Percentiles rank a stretch among this genome's conserved stretches.
Evolutionary conservation across 1,284 basidiomycete genomes (phyloP).

Genomic region (Rhodotorula glutinis): DNA sequence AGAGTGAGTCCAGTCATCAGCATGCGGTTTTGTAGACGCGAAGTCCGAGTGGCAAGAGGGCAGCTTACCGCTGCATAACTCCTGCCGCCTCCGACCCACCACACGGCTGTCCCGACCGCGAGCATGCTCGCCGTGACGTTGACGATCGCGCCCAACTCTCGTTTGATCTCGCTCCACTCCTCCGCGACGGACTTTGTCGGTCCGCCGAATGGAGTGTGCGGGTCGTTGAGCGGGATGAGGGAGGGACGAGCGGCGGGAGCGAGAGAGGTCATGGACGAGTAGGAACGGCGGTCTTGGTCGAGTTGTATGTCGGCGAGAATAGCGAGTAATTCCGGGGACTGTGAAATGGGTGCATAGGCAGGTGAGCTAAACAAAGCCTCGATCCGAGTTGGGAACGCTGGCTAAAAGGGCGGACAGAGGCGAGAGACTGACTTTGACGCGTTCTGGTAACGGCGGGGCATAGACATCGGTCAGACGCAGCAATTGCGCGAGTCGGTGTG

Average conservation of each 20-base stretch:
- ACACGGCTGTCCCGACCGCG: slow-evolving; percentile 40
- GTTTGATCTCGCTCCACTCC: slow-evolving; percentile 41
- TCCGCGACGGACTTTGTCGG: slow-evolving; percentile 22
- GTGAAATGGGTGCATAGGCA: background rate
- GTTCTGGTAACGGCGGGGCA: slow-evolving; percentile 24
- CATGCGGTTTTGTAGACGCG: background rate
- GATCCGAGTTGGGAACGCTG: background rate
- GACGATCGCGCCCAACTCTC: slow-evolving; percentile 41
- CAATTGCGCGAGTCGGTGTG: slow-evolving; percentile 19
- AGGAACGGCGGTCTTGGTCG: slow-evolving; percentile 33
- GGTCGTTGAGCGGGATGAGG: slow-evolving; percentile 21
- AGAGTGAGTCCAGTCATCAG: background rate
- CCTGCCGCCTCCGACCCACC: slow-evolving; percentile 42
- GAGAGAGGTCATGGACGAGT: slow-evolving; percentile 36
- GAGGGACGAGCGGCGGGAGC: slow-evolving; percentile 10
- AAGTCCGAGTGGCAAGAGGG: background rate
- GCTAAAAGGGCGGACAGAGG: background rate
- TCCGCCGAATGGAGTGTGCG: background rate
- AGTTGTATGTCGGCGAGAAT: slow-evolving; percentile 40
- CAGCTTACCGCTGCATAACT: slow-evolving; percentile 32
- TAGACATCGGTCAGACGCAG: slow-evolving; percentile 26
- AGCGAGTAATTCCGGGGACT: slow-evolving; percentile 41
- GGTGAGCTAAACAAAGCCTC: too few relatives aligned
- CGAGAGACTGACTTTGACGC: slow-evolving; percentile 20
- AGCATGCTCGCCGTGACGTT: slow-evolving; percentile 43